Conservation (phyloP, 805 yeast genomes). For the Kodamaea laetipori region DNA sequence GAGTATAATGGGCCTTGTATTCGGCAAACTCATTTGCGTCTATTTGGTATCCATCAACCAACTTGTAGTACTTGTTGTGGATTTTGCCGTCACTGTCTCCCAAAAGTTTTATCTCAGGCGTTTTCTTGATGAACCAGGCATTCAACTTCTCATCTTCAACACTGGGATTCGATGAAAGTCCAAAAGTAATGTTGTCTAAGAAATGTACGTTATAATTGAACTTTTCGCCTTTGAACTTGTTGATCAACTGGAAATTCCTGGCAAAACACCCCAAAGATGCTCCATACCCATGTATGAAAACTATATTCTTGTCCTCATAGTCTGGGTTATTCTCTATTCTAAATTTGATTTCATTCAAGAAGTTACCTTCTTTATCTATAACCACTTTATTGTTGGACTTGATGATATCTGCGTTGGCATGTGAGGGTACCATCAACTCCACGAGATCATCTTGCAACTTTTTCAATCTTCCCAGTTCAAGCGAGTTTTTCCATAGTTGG, state of each 20-base stretch:
- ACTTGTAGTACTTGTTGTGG: slow-evolving; percentile 42
- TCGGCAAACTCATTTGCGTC: slow-evolving; percentile 27
- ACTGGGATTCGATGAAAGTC: slow-evolving; percentile 52
- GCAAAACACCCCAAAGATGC: slow-evolving; percentile 60
- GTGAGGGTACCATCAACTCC: slow-evolving; percentile 34
- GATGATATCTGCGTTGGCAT: slow-evolving; percentile 23
- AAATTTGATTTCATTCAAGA: slow-evolving; percentile 39
- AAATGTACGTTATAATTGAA: slow-evolving; percentile 50
- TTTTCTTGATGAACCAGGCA: slow-evolving; percentile 22
- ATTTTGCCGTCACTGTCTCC: slow-evolving; percentile 21
- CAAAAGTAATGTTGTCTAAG: slow-evolving; percentile 53
- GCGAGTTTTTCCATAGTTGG: slow-evolving; percentile 25
- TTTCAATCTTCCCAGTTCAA: slow-evolving; percentile 27
- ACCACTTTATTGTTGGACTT: slow-evolving; percentile 20
- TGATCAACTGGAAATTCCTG: slow-evolving; percentile 49
- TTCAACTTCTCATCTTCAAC: slow-evolving; percentile 19
- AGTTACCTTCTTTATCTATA: slow-evolving; percentile 28
- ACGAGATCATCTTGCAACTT: slow-evolving; percentile 37
- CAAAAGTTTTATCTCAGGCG: slow-evolving; percentile 23
- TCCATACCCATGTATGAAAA: slow-evolving; percentile 59
- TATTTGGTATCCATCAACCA: slow-evolving; percentile 37
- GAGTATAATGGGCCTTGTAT: slow-evolving; percentile 38
- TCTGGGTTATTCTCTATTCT: slow-evolving; percentile 28
- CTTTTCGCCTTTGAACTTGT: slow-evolving; percentile 26
- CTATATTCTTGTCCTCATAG: slow-evolving; percentile 40